phyloP scores from a whole-genome alignment of 2,329 filamentous ascomycete genomes.

The Colletotrichum eremochloae region DNA sequence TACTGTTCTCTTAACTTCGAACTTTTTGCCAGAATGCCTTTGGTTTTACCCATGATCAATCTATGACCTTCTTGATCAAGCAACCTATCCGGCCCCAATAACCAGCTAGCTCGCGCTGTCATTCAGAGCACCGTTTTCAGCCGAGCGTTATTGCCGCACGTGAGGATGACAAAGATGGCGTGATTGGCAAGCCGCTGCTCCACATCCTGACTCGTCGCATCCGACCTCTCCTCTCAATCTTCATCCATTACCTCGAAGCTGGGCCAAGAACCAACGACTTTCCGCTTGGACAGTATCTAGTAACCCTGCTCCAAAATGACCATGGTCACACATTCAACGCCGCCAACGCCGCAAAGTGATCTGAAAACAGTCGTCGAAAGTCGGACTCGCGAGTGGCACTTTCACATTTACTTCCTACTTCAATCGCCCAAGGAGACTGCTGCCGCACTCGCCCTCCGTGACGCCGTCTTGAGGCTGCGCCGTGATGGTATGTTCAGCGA shows the following conservation, averaged over 20 bases:
- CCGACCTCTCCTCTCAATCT: not conserved
- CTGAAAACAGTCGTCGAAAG: conserved; percentile 48
- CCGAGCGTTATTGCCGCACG: conserved; percentile 15
- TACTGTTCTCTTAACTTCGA: too few species aligned
- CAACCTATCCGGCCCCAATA: not conserved
- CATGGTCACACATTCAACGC: conserved; percentile 41
- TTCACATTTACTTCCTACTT: conserved; percentile 52
- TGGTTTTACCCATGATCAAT: not conserved
- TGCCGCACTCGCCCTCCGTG: conserved; percentile 50
- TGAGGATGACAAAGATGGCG: conserved; percentile 14
- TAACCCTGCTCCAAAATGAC: conserved; percentile 3
- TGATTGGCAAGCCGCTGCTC: conserved; percentile 21
- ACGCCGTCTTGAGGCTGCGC: conserved; percentile 50
- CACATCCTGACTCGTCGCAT: conserved; percentile 6
- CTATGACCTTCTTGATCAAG: not conserved
- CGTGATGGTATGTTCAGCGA: conserved; percentile 47
- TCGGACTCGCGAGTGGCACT: conserved; percentile 51
- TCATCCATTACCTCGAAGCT: not conserved
- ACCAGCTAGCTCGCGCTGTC: not conserved
- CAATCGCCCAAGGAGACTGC: conserved; percentile 50
- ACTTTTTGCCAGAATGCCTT: too few species aligned
- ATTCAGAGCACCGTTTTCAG: not conserved
- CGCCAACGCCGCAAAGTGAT: conserved; percentile 46
- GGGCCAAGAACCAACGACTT: not conserved
- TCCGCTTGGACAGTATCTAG: not conserved